phyloP scores from a whole-genome alignment of 768 basidiomycete species.

The Nevesoporus exiguus region DNA sequence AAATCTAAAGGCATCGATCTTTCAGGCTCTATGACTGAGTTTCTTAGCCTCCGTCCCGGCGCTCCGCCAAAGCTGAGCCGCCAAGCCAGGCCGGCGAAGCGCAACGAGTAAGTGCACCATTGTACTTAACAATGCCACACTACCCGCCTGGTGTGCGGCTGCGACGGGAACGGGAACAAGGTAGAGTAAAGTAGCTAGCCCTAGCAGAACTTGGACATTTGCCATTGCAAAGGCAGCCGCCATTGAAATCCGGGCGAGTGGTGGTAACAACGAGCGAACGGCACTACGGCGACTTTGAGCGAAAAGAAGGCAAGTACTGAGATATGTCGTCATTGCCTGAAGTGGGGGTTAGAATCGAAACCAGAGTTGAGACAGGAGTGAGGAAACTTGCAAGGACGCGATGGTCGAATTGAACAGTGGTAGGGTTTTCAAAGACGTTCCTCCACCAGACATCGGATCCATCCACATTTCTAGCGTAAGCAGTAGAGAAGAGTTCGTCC shows the following conservation, averaged over 20 bases:
- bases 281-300: slow-evolving; percentile 52
- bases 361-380: too few relatives aligned
- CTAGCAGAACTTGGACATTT: slow-evolving; percentile 77
- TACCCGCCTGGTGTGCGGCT: slow-evolving; percentile 93
- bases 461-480: slow-evolving; percentile 69
- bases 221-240: slow-evolving; percentile 72
- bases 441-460: slow-evolving; percentile 89
- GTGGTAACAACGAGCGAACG: slow-evolving; percentile 51
- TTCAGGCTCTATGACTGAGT: slow-evolving; percentile 3
- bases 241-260: slow-evolving; percentile 49
- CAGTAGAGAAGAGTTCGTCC: slow-evolving; percentile 74
- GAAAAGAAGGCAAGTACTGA: slow-evolving; percentile 62
- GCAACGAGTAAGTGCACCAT: slow-evolving; percentile 74
- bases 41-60: slow-evolving; percentile 24
- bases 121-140: slow-evolving; percentile 80
- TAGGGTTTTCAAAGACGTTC: slow-evolving; percentile 96
- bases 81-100: slow-evolving; percentile 64
- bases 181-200: slow-evolving; percentile 81
- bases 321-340: slow-evolving; percentile 84
- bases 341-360: not conserved
- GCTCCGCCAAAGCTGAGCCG: slow-evolving; percentile 60
- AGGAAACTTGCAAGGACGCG: slow-evolving; percentile 75
- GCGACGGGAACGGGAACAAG: slow-evolving; percentile 92
- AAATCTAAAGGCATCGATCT: slow-evolving; percentile 9
- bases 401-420: slow-evolving; percentile 96